These are phyloP conservation scores for Glycine soja DNA, from an alignment of 306 rosid species.

Conservation along the genomic window DNA sequence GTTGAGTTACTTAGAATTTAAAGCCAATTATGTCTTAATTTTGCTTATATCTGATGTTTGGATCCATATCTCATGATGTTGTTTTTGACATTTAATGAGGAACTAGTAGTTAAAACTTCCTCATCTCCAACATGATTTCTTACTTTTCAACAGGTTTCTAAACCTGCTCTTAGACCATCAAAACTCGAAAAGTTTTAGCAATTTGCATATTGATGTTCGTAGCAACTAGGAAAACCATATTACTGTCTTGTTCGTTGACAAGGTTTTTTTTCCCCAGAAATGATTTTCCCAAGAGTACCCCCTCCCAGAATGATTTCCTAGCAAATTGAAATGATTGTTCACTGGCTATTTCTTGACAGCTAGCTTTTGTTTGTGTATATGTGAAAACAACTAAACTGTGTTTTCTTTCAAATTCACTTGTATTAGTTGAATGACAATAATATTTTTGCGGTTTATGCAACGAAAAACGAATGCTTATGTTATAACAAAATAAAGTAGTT, in stretches of 20 bases:
- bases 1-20: neutral
- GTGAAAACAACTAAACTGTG: neutral
- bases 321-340: constrained; percentile 17
- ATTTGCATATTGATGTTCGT: constrained; percentile 5
- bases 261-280: neutral
- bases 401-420: constrained; percentile 20
- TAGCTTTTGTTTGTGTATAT: constrained; percentile 16
- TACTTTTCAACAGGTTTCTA: neutral
- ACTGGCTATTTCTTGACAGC: constrained; percentile 8
- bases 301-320: neutral
- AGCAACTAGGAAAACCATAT: neutral
- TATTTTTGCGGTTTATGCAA: neutral
- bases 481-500: neutral
- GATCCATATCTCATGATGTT: neutral
- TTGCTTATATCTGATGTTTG: constrained; percentile 22
- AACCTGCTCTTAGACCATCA: neutral
- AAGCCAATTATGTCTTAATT: neutral
- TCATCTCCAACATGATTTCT: neutral
- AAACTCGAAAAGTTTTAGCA: neutral
- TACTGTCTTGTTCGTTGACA: neutral
- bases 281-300: neutral
- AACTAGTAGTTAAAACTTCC: neutral
- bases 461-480: constrained; percentile 10
- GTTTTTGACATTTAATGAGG: neutral
- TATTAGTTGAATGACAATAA: constrained; percentile 31